Base-by-base conservation (phyloP, 371 early-diverging fungal genomes). In the Mucor plumbeus region DNA sequence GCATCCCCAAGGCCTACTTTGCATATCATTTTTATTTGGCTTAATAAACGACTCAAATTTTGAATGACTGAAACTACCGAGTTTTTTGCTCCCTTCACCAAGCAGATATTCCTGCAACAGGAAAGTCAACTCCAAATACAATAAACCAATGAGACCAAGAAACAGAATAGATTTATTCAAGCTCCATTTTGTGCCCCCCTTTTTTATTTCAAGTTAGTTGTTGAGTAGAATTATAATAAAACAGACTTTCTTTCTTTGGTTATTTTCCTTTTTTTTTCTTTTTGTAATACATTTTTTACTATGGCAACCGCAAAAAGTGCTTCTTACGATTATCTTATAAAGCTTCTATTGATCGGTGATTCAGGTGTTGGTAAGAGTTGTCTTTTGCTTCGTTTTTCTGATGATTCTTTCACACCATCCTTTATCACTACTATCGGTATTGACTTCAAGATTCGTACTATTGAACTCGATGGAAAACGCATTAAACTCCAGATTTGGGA, bases 401-500 rank as follows among this genome's bases (percentile, higher is more conserved):
- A 99, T 84, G 97, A 99, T 84, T 97, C 97, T 40, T 99, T 97
- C 76, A 99, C 99, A 36, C 97, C 97, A 68, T 94, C 94, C 41
- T 99, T 96, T 85, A 99, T 99, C 77, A 94, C 94, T 62, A 99
- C 99, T 63, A 98, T 99, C 74, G 99, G 99, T 57, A 99, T 99
- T 68, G 99, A 99, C 88, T 99, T 99, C 81, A 99, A 99, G 91
- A 99, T 99, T 81, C 95, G 99, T 77, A 99, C 99, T 34, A 96
- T 99, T 58, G 94, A 95, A 77, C 85, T 99, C 54, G 98, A 98
- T 79, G 97, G 97, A 65, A 98, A 98, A 82, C 95, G 95, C 67
- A 97, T 99, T 69, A 99, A 99, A 86, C 90, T 99, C 53, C 99
- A 99, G 82, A 98, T 99, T 75, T 98, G 99, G 99, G 99, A 98